Evolutionary conservation across 352 stramenopile species (phyloP).

Genomic region (Phytophthora uliginosa): DNA sequence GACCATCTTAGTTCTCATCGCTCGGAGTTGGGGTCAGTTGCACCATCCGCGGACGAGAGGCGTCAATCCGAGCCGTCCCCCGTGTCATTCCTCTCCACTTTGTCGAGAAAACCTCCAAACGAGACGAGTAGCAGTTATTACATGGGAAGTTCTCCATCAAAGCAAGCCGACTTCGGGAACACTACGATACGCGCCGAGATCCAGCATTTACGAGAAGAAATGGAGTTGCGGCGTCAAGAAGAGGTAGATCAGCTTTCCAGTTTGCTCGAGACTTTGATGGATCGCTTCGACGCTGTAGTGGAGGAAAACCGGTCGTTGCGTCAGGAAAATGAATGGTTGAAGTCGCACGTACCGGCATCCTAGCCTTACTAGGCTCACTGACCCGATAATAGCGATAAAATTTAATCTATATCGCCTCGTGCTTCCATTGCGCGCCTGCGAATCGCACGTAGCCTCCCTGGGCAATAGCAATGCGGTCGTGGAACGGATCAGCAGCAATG

Average conservation of each 20-base stretch:
- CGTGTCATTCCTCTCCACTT: constrained; percentile 28
- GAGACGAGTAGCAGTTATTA: neutral
- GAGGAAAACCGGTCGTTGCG: constrained; percentile 50
- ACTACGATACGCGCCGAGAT: constrained; percentile 44
- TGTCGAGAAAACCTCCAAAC: constrained; percentile 15
- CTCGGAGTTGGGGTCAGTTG: neutral
- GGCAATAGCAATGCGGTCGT: constrained; percentile 46
- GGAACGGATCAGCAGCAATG: constrained; percentile 48
- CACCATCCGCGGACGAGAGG: constrained; percentile 10
- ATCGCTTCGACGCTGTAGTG: constrained; percentile 47
- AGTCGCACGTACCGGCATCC: constrained; percentile 39
- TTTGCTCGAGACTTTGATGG: constrained; percentile 47
- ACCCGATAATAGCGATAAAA: constrained; percentile 8
- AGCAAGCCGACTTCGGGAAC: constrained; percentile 9
- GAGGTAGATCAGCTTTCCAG: constrained; percentile 49
- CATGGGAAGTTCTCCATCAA: constrained; percentile 3
- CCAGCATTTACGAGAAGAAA: constrained; percentile 46
- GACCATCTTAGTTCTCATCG: constrained; percentile 4
- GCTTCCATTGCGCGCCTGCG: constrained; percentile 38
- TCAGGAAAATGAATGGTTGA: constrained; percentile 54
- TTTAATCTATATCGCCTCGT: constrained; percentile 12
- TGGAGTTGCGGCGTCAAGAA: constrained; percentile 46
- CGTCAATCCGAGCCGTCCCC: constrained; percentile 9
- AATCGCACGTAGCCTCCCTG: constrained; percentile 35
- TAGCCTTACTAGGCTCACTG: constrained; percentile 2